Base-by-base conservation (phyloP, 257 asterid genomes). In the Prunella vulgaris region DNA sequence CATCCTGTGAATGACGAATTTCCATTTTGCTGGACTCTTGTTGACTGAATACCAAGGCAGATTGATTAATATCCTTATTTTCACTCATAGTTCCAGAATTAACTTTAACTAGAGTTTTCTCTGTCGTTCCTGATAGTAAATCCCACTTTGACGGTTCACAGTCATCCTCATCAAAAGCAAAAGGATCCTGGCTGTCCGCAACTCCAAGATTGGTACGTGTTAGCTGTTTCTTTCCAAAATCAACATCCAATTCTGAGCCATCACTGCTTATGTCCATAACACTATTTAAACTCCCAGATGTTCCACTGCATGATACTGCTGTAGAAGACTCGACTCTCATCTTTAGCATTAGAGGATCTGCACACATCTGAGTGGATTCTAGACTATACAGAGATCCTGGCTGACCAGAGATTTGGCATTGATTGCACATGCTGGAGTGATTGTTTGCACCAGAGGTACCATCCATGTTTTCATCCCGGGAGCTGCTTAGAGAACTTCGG, bases 81-180 rank as follows among this genome's bases (percentile, higher is more conserved):
- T 62, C 74, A 54, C 72, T 33, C 52, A 37, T 54, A 33, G 60
- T 69, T 46, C 79, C 77, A 72, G 79, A 61, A 60, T 68, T 71
- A 72, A 66, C 73, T 78, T 74, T 79, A 60, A 83, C 57, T 60
- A 15, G 69, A 30, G 88, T 51, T 30, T 66, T 69, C 49, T 54
- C 72, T 62, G 54, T 30, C 65, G 73, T 69, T 74, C 89, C 92
- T 60, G 93, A 82, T 76, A 86, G 76, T 53, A 87, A 67, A 68
- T 92, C 96, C 97, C 96, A 92, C 77, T 86, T 85, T 27, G 97
- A 81, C 25, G 89, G 95, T 81, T 81, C 89, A 73, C 78, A 71
- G 24, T 76, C 89, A 30, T 75, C 89, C 32, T 81, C 90, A 44
- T 82, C 88, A 81, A 92, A 92, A 40, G 95, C 92, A 75, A 87